Conservation (phyloP, 2,329 filamentous ascomycete species). For the Neopestalotiopsis clavispora region DNA sequence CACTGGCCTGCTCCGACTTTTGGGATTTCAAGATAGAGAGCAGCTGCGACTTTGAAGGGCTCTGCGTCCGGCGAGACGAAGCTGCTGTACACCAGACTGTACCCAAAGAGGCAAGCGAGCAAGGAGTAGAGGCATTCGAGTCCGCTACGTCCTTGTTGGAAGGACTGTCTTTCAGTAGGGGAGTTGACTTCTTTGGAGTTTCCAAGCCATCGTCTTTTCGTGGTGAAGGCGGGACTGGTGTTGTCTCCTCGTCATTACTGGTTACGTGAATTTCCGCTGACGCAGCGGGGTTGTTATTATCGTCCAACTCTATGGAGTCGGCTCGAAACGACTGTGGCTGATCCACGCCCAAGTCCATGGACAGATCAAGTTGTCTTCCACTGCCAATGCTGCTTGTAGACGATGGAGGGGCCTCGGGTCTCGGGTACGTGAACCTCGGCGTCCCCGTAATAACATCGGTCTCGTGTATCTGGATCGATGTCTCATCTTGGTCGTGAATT, state of each 20-base stretch:
- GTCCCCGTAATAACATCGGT: conserved; percentile 20
- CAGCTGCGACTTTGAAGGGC: conserved; percentile 34
- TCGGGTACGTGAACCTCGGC: conserved; percentile 33
- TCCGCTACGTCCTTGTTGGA: not conserved
- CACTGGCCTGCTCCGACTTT: conserved; percentile 27
- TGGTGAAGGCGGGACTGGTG: conserved; percentile 9
- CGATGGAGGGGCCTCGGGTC: conserved; percentile 36
- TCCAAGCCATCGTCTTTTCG: not conserved
- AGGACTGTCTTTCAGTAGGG: not conserved
- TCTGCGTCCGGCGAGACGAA: conserved; percentile 42
- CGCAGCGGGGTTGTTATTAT: not conserved
- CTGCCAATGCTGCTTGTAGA: conserved; percentile 49
- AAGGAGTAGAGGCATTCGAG: conserved; percentile 4
- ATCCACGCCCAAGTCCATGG: conserved; percentile 41
- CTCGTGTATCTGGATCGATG: conserved; percentile 6
- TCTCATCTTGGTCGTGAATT: not conserved
- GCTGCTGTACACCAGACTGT: conserved; percentile 48
- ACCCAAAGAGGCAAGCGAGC: conserved; percentile 25
- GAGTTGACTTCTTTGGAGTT: conserved; percentile 4
- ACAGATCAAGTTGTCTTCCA: conserved; percentile 55
- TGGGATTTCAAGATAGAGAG: conserved; percentile 31
- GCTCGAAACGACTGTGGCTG: conserved; percentile 28
- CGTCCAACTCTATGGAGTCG: conserved; percentile 20
- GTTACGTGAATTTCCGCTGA: not conserved
- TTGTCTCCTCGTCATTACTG: not conserved